Evolutionary conservation across 2,329 filamentous ascomycete genomes (phyloP).

Genomic region (Aspergillus versicolor): DNA sequence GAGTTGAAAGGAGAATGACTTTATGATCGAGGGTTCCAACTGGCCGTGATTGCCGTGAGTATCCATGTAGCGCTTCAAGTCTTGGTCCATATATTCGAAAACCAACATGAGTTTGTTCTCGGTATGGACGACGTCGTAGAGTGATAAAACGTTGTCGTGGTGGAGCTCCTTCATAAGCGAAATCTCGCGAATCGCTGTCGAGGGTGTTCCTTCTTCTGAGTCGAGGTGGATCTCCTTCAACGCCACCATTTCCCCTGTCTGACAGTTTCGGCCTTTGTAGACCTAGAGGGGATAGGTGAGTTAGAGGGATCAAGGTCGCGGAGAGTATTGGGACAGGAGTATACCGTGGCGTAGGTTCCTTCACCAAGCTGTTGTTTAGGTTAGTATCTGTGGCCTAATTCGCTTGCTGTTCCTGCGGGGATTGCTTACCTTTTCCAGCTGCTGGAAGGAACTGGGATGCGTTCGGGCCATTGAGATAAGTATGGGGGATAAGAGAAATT

Average conservation of each 20-base stretch:
- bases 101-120: conserved; percentile 99
- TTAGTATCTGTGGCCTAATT: neutral
- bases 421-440: conserved; percentile 15
- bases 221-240: conserved; percentile 18
- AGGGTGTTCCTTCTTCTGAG: conserved; percentile 87
- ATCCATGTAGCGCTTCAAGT: conserved; percentile 98
- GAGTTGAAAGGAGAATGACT: conserved; percentile 98
- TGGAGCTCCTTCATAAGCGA: conserved; percentile 99
- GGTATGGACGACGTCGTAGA: conserved; percentile 98
- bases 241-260: conserved; percentile 17
- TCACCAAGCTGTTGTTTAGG: conserved; percentile 11
- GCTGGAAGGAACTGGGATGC: conserved; percentile 14
- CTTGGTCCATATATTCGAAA: conserved; percentile 98
- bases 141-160: conserved; percentile 93
- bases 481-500: neutral
- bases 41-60: conserved; percentile 82
- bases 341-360: conserved; percentile 19
- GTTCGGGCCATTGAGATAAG: conserved; percentile 9
- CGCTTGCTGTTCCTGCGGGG: neutral
- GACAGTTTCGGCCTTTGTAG: conserved; percentile 18
- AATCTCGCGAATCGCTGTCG: conserved; percentile 95
- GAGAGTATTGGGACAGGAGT: neutral
- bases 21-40: conserved; percentile 83
- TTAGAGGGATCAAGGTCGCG: conserved; percentile 3
- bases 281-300: conserved; percentile 12